Evolutionary conservation across 225 moss, liverwort and hornwort species (phyloP), one percentile per base, ranked within the genome.

Genomic region (Pseudoscleropodium purum): DNA sequence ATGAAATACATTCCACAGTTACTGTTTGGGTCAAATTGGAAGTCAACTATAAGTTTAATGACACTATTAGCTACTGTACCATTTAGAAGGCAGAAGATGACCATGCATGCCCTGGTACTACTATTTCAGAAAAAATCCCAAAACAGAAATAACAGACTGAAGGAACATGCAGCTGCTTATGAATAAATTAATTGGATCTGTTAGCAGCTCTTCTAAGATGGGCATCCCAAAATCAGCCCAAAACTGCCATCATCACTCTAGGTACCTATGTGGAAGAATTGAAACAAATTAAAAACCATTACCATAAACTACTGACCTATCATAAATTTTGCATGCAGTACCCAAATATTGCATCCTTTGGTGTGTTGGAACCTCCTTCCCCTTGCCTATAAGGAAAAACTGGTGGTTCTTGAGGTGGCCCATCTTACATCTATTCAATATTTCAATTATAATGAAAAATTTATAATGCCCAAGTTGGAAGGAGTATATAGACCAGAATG

Each of bases 271-370:
- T 34, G 21, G 8, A 51, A 52, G 21, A 34, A 21, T 52, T 8
- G 8, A 57, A 47, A 9, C 11, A 2, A 4, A 12, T 49, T 20
- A 6, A 20, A 0, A 21, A 21, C 13, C 8, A 8, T 0, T 51
- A 5, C 7, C 1, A 12, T 5, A 20, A 20, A 12, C 19, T 1
- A 45, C 3, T 18, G 4, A 7, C 7, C 11, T 18, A 18, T 4
- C 18, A 11, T 19, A 19, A 19, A 2, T 33, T 20, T 30, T 33
- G 11, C 10, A 20, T 12, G 13, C 10, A 1, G 7, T 31, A 49
- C 31, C 6, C 19, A 11, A 49, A 75, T 51, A 10, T 2, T 18
- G 3, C 1, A 5, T 29, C 29, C 18, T 33, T 51, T 33, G 7
- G 4, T 31, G 49, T 3, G 30, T 7, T 51, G 20, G 7, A 20